phyloP scores from a whole-genome alignment of 148 eudicot genomes.

The Silene conica region DNA sequence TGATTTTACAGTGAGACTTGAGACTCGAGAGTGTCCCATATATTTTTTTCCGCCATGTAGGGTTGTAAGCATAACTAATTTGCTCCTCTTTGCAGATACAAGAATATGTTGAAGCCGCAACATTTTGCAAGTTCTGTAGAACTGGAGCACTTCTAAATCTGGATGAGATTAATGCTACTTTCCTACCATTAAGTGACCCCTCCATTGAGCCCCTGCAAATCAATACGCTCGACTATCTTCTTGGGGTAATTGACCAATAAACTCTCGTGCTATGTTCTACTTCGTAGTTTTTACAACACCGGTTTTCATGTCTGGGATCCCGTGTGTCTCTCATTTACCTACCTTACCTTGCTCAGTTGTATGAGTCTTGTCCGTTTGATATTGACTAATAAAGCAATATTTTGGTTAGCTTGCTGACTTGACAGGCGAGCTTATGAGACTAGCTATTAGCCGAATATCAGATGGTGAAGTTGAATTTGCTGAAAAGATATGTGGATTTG shows the following conservation, averaged over 20 bases:
- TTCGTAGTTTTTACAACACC: too few species aligned
- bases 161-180: constrained; percentile 72
- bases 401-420: constrained; percentile 80
- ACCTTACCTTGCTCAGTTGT: neutral
- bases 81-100: constrained; percentile 55
- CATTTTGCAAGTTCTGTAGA: constrained; percentile 82
- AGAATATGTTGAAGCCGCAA: constrained; percentile 97
- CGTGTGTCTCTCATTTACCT: neutral
- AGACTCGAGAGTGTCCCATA: too few species aligned
- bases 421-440: constrained; percentile 98
- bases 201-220: constrained; percentile 80
- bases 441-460: constrained; percentile 94
- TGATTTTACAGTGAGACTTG: neutral
- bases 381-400: constrained; percentile 9
- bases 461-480: constrained; percentile 93
- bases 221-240: constrained; percentile 80
- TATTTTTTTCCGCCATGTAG: neutral
- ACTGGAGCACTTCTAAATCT: constrained; percentile 73
- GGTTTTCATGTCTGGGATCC: too few species aligned
- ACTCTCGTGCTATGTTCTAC: neutral
- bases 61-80: neutral
- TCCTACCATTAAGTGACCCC: constrained; percentile 62
- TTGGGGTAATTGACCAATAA: constrained; percentile 69
- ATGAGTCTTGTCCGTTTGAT: neutral
- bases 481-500: constrained; percentile 82